phyloP scores from a whole-genome alignment of 2,329 filamentous ascomycete genomes.

The Cladosporium sp. region DNA sequence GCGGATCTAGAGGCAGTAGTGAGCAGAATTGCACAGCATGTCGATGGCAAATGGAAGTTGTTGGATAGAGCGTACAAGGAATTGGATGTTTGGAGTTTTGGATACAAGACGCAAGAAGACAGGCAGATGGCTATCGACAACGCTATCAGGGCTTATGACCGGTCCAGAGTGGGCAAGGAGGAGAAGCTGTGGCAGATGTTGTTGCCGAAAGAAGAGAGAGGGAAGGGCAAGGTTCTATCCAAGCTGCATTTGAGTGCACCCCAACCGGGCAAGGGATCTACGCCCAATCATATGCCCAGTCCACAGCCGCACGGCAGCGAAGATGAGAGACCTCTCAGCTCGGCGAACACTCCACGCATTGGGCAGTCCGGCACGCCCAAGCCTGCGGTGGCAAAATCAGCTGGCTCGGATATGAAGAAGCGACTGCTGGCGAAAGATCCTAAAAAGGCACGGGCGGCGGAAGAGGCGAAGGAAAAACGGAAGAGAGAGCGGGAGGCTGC shows the following conservation, averaged over 20 bases:
- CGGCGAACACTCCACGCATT: conserved; percentile 22
- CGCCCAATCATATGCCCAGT: conserved; percentile 25
- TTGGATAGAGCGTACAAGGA: conserved; percentile 55
- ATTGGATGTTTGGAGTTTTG: conserved; percentile 56
- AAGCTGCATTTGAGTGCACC: conserved; percentile 46
- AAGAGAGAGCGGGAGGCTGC: conserved; percentile 34
- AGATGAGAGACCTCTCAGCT: conserved; percentile 8
- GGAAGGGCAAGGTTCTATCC: conserved; percentile 56
- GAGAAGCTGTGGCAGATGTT: conserved; percentile 59
- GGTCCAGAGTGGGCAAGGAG: conserved; percentile 52
- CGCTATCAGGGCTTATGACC: conserved; percentile 58
- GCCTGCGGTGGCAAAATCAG: conserved; percentile 17
- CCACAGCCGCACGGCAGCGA: conserved; percentile 20
- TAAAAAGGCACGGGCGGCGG: conserved; percentile 37
- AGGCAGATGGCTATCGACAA: conserved; percentile 55
- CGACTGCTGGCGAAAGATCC: conserved; percentile 36
- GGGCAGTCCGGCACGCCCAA: conserved; percentile 24
- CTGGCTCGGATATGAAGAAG: conserved; percentile 34
- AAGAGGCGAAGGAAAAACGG: conserved; percentile 43
- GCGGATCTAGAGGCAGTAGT: conserved; percentile 44
- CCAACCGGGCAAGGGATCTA: conserved; percentile 17
- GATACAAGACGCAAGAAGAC: conserved; percentile 50
- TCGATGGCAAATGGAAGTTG: conserved; percentile 48
- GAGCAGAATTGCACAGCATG: conserved; percentile 46
- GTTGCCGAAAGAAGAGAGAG: conserved; percentile 54